These are phyloP conservation scores for Aurinia saxatilis DNA, from an alignment of 345 rosid species.

Conservation along the genomic window DNA sequence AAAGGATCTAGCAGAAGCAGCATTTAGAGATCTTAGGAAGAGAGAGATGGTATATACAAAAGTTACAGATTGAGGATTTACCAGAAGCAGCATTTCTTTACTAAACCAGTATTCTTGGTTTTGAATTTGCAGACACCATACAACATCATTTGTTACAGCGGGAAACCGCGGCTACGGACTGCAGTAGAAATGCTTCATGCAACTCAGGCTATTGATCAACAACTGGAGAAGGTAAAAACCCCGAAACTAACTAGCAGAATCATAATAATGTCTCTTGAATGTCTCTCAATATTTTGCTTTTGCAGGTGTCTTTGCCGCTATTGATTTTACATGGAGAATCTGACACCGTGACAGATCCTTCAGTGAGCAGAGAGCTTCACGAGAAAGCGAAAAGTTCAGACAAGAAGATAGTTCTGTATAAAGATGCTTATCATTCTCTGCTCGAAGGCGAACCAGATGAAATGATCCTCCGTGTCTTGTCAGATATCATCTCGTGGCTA, in stretches of 20 bases:
- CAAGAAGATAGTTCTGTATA: constrained; percentile 61
- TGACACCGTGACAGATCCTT: constrained; percentile 79
- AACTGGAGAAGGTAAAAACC: constrained; percentile 46
- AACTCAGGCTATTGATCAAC: constrained; percentile 64
- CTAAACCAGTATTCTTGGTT: neutral
- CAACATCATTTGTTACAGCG: constrained; percentile 69
- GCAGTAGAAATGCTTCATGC: constrained; percentile 75
- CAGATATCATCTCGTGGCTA: constrained; percentile 76
- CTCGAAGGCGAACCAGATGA: constrained; percentile 95
- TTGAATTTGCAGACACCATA: constrained; percentile 46
- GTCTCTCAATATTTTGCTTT: neutral
- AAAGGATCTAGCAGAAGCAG: constrained; percentile 75
- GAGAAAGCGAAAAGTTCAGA: constrained; percentile 72
- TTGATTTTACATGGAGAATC: constrained; percentile 83
- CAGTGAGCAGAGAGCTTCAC: constrained; percentile 75
- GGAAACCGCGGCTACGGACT: constrained; percentile 66
- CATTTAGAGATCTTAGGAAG: constrained; percentile 60
- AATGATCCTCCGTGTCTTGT: constrained; percentile 48
- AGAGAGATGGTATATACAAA: constrained; percentile 42
- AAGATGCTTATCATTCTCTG: constrained; percentile 65
- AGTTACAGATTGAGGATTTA: neutral
- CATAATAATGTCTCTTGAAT: neutral
- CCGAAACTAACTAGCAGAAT: neutral
- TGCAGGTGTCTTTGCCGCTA: constrained; percentile 73
- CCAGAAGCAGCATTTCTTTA: too few species aligned